Percentiles rank a stretch among this genome's conserved stretches.
Evolutionary conservation across 257 asterid species (phyloP).

Genomic region (Thymus quinquecostatus): DNA sequence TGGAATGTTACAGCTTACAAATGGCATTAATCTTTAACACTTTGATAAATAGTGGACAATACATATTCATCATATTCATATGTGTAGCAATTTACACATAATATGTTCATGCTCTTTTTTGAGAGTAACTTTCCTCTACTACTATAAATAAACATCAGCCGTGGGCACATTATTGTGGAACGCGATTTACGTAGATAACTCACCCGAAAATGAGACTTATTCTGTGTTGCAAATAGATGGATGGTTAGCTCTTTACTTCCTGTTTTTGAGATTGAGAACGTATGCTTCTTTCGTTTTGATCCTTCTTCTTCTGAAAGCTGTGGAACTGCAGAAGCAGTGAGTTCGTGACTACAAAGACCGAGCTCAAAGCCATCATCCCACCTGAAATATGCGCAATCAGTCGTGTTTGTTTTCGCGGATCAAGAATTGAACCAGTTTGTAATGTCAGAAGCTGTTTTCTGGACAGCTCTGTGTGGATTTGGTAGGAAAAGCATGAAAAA

Average conservation of each 20-base stretch:
- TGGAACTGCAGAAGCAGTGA: slow-evolving; percentile 87
- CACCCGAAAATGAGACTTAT: slow-evolving; percentile 20
- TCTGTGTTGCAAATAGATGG: slow-evolving; percentile 23
- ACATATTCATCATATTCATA: neutral
- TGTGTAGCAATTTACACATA: neutral
- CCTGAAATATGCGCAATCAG: slow-evolving; percentile 49
- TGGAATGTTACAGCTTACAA: neutral
- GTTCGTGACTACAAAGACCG: slow-evolving; percentile 83
- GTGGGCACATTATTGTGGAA: slow-evolving; percentile 4
- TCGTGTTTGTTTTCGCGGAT: neutral
- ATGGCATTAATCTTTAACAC: neutral
- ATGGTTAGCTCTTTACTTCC: slow-evolving; percentile 34
- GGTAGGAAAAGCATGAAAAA: neutral
- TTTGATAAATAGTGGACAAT: neutral
- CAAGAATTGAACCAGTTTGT: neutral
- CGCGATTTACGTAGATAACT: slow-evolving; percentile 20
- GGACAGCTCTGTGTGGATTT: neutral
- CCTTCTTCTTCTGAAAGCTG: slow-evolving; percentile 44
- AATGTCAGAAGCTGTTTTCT: neutral
- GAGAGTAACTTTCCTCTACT: neutral
- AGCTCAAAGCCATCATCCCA: slow-evolving; percentile 96
- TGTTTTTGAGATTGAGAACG: slow-evolving; percentile 33
- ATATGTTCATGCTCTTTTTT: neutral
- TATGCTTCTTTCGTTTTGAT: slow-evolving; percentile 30
- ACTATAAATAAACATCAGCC: neutral